Conservation (phyloP, 331 rosid species). For the Pyracantha coccinea region DNA sequence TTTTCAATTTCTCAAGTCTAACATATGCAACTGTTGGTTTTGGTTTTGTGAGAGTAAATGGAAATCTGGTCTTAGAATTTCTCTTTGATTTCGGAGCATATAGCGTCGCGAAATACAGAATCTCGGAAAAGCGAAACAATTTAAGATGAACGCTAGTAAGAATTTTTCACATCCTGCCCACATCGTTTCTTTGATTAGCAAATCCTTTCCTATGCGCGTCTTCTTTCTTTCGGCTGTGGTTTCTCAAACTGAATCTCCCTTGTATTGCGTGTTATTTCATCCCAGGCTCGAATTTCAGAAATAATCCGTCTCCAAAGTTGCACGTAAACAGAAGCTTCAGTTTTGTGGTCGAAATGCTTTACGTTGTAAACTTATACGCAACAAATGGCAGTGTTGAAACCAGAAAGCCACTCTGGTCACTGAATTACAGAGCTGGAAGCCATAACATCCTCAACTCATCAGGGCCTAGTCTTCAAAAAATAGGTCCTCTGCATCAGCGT, state of each 20-base stretch:
- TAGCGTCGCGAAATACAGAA: neutral
- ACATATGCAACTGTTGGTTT: neutral
- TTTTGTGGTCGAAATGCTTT: neutral
- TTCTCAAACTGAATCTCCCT: neutral
- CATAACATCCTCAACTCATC: neutral
- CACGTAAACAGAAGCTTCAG: neutral
- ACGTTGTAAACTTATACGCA: neutral
- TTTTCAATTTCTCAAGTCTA: neutral
- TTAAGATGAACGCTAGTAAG: neutral
- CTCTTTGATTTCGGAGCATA: neutral
- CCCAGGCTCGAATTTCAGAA: neutral
- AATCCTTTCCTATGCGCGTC: too few relatives aligned
- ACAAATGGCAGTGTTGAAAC: neutral
- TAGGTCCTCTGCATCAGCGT: neutral
- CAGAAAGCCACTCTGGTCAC: neutral
- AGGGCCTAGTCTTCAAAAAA: neutral
- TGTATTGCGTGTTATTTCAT: neutral
- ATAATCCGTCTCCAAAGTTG: neutral
- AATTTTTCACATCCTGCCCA: neutral
- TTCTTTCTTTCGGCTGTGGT: too few relatives aligned
- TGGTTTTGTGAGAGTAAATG: neutral
- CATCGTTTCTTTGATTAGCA: too few relatives aligned
- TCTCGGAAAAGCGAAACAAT: neutral
- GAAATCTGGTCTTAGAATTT: neutral
- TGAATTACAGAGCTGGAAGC: neutral